Evolutionary conservation across 1,284 basidiomycete species (phyloP), one percentile per base, ranked within the genome.

Genomic region (Malassezia brasiliensis): DNA sequence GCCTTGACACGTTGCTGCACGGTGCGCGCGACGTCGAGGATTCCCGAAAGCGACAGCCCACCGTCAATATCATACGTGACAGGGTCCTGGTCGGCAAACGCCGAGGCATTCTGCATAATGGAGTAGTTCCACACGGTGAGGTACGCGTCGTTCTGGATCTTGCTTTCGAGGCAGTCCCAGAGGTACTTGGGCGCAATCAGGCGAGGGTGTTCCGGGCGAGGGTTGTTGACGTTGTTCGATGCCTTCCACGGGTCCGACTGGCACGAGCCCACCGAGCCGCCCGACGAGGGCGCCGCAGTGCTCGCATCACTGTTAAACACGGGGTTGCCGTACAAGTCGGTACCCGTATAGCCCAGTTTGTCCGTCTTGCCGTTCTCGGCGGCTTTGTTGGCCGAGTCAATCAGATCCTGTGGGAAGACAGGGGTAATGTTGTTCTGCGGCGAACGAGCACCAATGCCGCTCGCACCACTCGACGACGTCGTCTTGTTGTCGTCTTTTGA

Each of bases 1-100:
- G 88, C 87, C 78, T 96, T 96, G 76, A 96, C 79, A 58, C 88
- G 82, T 77, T 85, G 80, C 77, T 98, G 96, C 68, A 94, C 80
- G 74, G 87, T 82, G 65, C 94, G 85, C 28, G 90, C 85, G 63
- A 85, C 83, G 74, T 99, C 94, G 51, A 99, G 81, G 35, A 96
- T 90, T 77, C 94, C 94, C 59, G 87, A 93, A 34, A 79, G 79
- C 3, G 46, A 42, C 45, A 63, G 58, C 15, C 66, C 67, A 42
- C 87, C 85, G 72, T 96, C 91, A 70, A 83, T 75, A 59, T 78
- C 76, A 74, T 94, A 94, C n/a, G 73, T 69, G 30, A 86, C 85
- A 37, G 86, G 83, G 20, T 53, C 34, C 59, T 69, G 71, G 52
- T 75, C 67, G 67, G 82, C 83, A 67, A 85, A 90, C 9, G 76